phyloP scores from a whole-genome alignment of 2,329 filamentous ascomycete genomes.

The Phialophora expanda region DNA sequence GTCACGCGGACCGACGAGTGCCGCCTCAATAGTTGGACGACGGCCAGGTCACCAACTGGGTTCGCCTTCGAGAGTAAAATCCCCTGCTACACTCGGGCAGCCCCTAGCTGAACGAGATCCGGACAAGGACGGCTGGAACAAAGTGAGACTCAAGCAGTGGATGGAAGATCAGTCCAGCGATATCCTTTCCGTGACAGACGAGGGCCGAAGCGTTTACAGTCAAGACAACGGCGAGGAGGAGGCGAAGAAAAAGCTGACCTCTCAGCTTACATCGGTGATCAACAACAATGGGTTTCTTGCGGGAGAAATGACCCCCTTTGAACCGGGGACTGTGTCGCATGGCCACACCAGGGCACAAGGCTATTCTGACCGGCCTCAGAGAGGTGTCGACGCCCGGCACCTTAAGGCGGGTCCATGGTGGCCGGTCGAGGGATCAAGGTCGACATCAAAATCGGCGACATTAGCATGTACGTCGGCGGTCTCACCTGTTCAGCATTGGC shows the following conservation, averaged over 20 bases:
- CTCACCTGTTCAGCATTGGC: constrained; percentile 11
- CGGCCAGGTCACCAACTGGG: no score
- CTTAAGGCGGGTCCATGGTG: not conserved
- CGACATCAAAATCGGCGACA: not conserved
- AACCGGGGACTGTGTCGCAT: not conserved
- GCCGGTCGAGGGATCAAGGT: not conserved
- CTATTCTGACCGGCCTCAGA: not conserved
- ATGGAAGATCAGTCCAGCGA: constrained; percentile 29
- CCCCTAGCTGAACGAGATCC: constrained; percentile 20
- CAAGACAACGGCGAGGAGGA: constrained; percentile 21
- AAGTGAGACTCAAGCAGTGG: constrained; percentile 30
- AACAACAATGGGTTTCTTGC: not conserved
- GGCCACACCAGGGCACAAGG: not conserved
- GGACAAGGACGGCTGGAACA: constrained; percentile 28
- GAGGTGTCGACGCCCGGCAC: not conserved
- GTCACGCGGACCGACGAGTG: not conserved
- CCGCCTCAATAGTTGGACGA: not conserved
- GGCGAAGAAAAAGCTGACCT: not conserved
- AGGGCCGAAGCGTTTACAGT: constrained; percentile 26
- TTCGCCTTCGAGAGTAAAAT: not conserved
- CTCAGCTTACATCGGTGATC: not conserved
- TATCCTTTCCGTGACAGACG: constrained; percentile 1
- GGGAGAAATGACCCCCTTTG: not conserved
- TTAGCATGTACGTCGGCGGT: not conserved
- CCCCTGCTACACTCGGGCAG: not conserved